Conservation (phyloP, 2,329 filamentous ascomycete species). For the Samsoniella hepiali region DNA sequence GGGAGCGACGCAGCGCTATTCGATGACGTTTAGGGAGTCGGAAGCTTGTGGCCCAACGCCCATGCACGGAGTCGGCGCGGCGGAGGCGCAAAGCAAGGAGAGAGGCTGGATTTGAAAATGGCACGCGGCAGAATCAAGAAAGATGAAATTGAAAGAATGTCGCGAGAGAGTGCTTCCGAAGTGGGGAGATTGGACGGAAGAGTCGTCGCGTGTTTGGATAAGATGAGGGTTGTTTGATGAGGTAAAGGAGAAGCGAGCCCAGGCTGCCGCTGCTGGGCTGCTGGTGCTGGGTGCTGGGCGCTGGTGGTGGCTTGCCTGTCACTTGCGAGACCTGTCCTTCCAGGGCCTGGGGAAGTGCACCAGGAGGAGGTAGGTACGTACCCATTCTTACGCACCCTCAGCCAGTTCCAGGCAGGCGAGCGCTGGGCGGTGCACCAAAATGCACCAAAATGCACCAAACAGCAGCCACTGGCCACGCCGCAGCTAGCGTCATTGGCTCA, state of each 20-base stretch:
- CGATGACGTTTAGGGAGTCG: slow-evolving; percentile 18
- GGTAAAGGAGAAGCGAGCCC: slow-evolving; percentile 16
- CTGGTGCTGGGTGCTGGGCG: slow-evolving; percentile 1
- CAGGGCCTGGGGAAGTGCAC: background rate
- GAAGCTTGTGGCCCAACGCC: slow-evolving; percentile 18
- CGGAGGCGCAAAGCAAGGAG: slow-evolving; percentile 9
- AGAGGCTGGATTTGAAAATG: background rate
- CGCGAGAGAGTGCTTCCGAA: slow-evolving; percentile 11
- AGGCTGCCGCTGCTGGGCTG: background rate
- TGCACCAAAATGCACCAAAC: background rate
- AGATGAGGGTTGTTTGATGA: slow-evolving; percentile 16
- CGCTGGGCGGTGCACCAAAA: background rate
- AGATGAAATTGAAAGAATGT: slow-evolving; percentile 6
- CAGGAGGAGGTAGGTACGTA: slow-evolving; percentile 6
- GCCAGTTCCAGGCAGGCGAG: background rate
- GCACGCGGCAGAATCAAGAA: slow-evolving; percentile 6
- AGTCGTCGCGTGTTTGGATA: slow-evolving; percentile 20
- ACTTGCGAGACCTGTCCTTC: slow-evolving; percentile 17
- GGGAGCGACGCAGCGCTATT: background rate
- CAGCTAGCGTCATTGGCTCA: slow-evolving; percentile 14
- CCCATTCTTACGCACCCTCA: background rate
- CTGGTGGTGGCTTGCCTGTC: slow-evolving; percentile 18
- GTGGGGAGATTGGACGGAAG: slow-evolving; percentile 17
- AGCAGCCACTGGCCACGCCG: background rate
- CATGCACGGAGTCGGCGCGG: slow-evolving; percentile 16